Evolutionary conservation across 2,329 filamentous ascomycete genomes (phyloP).

Genomic region (Colletotrichum sidae): DNA sequence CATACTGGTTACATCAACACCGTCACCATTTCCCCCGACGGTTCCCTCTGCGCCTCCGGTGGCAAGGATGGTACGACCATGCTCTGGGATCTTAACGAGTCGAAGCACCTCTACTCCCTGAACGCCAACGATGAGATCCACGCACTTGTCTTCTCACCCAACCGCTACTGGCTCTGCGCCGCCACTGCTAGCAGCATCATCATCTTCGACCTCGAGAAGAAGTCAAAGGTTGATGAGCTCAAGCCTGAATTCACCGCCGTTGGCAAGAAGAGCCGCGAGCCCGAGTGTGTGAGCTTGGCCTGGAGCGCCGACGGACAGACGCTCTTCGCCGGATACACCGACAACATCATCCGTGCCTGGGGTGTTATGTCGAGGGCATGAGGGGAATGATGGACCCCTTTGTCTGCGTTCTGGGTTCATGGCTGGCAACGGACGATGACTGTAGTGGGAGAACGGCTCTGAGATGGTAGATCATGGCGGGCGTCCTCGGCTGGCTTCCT

Average conservation of each 20-base stretch:
- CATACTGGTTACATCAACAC: conserved; percentile 99
- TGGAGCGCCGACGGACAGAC: conserved; percentile 99
- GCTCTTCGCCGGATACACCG: conserved; percentile 99
- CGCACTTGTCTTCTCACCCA: conserved; percentile 99
- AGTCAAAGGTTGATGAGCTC: conserved; percentile 99
- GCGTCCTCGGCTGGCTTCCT: conserved; percentile 60
- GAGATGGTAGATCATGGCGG: conserved; percentile 57
- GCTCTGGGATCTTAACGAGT: conserved; percentile 99
- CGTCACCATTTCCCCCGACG: conserved; percentile 99
- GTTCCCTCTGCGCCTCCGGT: conserved; percentile 97
- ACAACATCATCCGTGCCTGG: conserved; percentile 99
- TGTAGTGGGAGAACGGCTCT: conserved; percentile 36
- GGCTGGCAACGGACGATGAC: conserved; percentile 32
- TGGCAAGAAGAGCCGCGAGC: conserved; percentile 99
- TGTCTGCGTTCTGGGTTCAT: conserved; percentile 38
- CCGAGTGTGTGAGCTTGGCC: conserved; percentile 96
- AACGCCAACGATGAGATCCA: conserved; percentile 99
- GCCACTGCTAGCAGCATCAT: conserved; percentile 98
- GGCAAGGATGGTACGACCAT: conserved; percentile 99
- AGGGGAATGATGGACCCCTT: conserved; percentile 41
- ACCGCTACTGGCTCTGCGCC: conserved; percentile 99
- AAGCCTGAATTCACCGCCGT: conserved; percentile 97
- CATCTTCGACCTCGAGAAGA: conserved; percentile 99
- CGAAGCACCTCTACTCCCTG: conserved; percentile 99
- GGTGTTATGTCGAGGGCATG: conserved; percentile 96